Base-by-base conservation (phyloP, 345 rosid genomes). In the Capsella bursapastoris region DNA sequence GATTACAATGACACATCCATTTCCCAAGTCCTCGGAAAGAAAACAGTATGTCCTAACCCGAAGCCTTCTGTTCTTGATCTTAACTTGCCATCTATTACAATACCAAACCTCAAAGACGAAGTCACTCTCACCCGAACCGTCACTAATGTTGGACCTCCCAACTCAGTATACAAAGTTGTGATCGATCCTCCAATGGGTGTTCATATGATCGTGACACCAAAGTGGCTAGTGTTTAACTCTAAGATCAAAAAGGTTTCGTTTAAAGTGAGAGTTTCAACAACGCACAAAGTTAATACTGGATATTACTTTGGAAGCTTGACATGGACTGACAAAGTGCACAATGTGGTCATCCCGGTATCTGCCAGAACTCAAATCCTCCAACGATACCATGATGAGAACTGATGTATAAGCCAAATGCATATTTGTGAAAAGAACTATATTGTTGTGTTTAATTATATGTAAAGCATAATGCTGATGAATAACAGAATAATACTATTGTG, bases 11-110 rank as follows among this genome's bases (percentile, higher is more conserved):
- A 83, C 34, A 84, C 80, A 1, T 83, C 88, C 31, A 85, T 86
- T 59, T 84, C 83, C 0, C 61, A 78, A 8, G 43, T 78, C 13
- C 67, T 82, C 8, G 87, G 85, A 35, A 58, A 49, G 13, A 12
- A 2, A 16, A 80, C 49, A 16, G 22, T 3, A 0, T 80, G 88
- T 64, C 77, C 84, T 0, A 73, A 38, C 37, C 64, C 73, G 3
- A 70, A 47, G 2, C 76, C 77, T 6, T 69, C 73, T 0, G 41
- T 76, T 25, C 63, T 72, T 5, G 81, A 83, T 28, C 63, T 88
- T 16, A 86, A 88, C 75, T 74, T 82, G 28, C 88, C 88, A 31
- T 80, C 87, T 2, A 77, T 87, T 53, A 57, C 85, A 32, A 79
- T 57, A 65, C 83, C 73, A 56, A 28, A 64, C 11, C 76, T 61